Percentiles rank a stretch among this genome's conserved stretches.
phyloP scores from a whole-genome alignment of 164 flowering plant species.

The Berberis thunbergii region DNA sequence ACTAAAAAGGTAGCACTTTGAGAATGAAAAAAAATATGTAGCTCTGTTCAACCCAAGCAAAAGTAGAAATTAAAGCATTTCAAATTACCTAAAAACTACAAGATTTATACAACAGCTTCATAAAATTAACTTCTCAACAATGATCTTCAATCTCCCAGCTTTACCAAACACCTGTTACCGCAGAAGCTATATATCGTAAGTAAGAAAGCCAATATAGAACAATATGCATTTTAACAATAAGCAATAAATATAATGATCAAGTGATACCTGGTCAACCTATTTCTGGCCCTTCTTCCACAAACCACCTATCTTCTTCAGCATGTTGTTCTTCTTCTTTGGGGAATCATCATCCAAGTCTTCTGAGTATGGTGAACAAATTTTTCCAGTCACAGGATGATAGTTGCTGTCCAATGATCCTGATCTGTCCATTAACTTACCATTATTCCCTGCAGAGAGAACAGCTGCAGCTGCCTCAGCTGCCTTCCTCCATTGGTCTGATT shows the following conservation, averaged over 20 bases:
- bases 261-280: constrained; percentile 11
- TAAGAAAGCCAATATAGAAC: background rate
- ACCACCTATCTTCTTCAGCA: constrained; percentile 82
- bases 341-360: constrained; percentile 71
- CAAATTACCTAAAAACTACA: too few relatives aligned
- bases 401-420: constrained; percentile 59
- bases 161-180: background rate
- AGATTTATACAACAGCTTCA: too few relatives aligned
- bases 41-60: too few relatives aligned
- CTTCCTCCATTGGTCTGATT: constrained; percentile 95
- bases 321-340: constrained; percentile 75
- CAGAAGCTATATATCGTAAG: background rate
- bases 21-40: too few relatives aligned
- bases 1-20: too few relatives aligned
- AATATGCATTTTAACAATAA: background rate
- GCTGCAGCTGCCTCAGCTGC: constrained; percentile 98
- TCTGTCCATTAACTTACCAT: constrained; percentile 55
- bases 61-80: too few relatives aligned
- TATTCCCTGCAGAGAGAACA: constrained; percentile 56
- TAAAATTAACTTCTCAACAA: too few relatives aligned
- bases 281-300: constrained; percentile 86
- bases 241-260: background rate
- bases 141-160: too few relatives aligned
- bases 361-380: constrained; percentile 39
- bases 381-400: constrained; percentile 30